Base-by-base conservation (phyloP, 441 rosid species). In the Croton setiger region DNA sequence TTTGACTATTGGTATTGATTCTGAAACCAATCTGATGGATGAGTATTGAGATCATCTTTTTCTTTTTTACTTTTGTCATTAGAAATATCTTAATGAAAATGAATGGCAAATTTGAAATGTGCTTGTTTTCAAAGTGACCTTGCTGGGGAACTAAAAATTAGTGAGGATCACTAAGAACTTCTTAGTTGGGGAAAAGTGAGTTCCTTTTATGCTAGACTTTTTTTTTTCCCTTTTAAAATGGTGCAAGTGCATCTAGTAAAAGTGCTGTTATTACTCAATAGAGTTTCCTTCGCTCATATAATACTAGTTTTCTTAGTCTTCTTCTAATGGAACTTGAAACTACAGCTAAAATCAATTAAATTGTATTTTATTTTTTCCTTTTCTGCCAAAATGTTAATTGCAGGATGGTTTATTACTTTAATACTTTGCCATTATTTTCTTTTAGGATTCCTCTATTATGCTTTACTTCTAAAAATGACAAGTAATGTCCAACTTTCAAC, bases 81-180 rank as follows among this genome's bases (percentile, higher is more conserved):
- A 61, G 14, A 60, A 60, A 60, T n/a, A 10, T 39, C 14, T 60
- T 37, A 31, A 53, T 18, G 49, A 59, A 53, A 13, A 39, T 60
- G 71, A 72, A 27, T 27, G 62, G 53, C 47, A 39, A 66, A 59
- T 59, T 66, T 58, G 70, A 48, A 45, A 44, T 36, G 23, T 35
- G 41, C 4, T 60, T 41, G 47, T 20, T 66, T 55, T 72, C 31
- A 27, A 27, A 43, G 33, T 60, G 35, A 17, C 43, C 27, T 63
- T 43, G 71, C 39, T 60, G 75, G 53, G 47, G 43, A 60, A 52
- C 49, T 59, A 51, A n/a, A 4, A 39, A 48, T n/a, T 18, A 39
- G 31, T 33, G 39, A 61, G 31, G 35, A 63, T 39, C 60, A 66
- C 66, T 44, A 55, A 51, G 35, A n/a, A 43, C n/a, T 60, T 58